Evolutionary conservation across 2,329 filamentous ascomycete genomes (phyloP), one percentile per base, ranked within the genome.

Genomic region (Aureobasidium mangrovei): DNA sequence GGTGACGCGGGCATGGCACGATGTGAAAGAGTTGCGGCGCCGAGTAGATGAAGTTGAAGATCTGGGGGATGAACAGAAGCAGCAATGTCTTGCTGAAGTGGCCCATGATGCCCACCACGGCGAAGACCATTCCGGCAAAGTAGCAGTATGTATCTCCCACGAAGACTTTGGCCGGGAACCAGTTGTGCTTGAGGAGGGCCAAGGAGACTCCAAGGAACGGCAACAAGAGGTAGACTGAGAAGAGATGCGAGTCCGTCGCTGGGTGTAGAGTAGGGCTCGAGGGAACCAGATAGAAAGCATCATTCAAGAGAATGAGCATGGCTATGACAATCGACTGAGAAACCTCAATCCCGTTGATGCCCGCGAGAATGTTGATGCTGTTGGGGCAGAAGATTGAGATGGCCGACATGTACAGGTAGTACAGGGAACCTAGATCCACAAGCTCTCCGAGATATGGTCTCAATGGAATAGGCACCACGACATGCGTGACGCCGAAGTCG

Each of bases 81-180:
- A 95, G 80, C 43, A 98, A 79, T 0, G 93, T 98, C 74, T 98
- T 98, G 75, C 88, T 94, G 74, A 98, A 98, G 74, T 98, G 93
- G 27, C 93, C 93, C 51, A 96, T 79, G 65, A 98, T 97, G 59
- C 89, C 90, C 60, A 97, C 93, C 42, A 96, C 91, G 53, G 91
- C 93, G 68, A 98, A 98, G 38, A 97, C 88, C 90, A 98, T 98
- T 61, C 93, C 93, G 0, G 93, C 93, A 70, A 98, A 96, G 74
- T 98, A 98, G 78, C 93, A 98, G 78, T 97, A 98, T 3, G 93
- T 98, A 71, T 98, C 93, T 54, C 93, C 93, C 7, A 97, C 91
- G 65, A 98, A 98, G 7, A 97, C 93, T 63, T 83, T 84, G 27
- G 91, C 89, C 0, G 93, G 93, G 67, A 90, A 98, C 88, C 90